Base-by-base conservation (phyloP, 2,329 filamentous ascomycete species). In the Cladophialophora bantiana region DNA sequence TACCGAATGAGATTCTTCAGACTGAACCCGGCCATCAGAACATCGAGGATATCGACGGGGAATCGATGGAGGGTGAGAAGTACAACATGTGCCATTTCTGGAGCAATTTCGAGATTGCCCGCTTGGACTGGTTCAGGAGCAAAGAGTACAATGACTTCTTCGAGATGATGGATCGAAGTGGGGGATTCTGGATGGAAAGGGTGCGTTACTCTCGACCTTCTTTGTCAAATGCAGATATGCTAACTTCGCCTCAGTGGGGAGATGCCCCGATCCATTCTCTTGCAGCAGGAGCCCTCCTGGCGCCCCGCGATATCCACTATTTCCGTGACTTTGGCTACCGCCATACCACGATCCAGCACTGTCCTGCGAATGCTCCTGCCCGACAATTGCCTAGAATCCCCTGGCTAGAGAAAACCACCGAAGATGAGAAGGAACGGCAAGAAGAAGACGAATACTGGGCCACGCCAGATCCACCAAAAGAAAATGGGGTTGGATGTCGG, bases 31-130 rank as follows among this genome's bases (percentile, higher is more conserved):
- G 87, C 42, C 85, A 85, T 62, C 88, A 89, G 69, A 86, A 86
- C 38, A 81, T 93, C n/a, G 89, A 90, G 35, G 89, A 95, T 50
- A 91, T 97, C 64, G 93, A 98, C 75, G 89, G 90, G 0, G 94
- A 98, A 76, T 87, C 89, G 50, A 99, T 99, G 95, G 94, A 98
- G 77, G 93, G 93, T 70, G 95, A 99, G 79, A 92, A 89, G 74
- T 99, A 99, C 85, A 99, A 99, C 82, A 99, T 99, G 95, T 99
- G 95, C 78, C 95, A 99, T 83, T 99, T 97, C 84, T 99, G 95
- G 95, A 97, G 93, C 79, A 99, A 99, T 79, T 99, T 99, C 73
- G 95, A 99, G 80, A 99, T 99, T 81, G 95, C 95, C 13, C 89
- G 89, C 67, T 86, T 99, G 68, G 90, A 92, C 81, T 99, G 93